Evolutionary conservation across 1,284 basidiomycete genomes (phyloP).

Genomic region (Pseudozyma thailandica): DNA sequence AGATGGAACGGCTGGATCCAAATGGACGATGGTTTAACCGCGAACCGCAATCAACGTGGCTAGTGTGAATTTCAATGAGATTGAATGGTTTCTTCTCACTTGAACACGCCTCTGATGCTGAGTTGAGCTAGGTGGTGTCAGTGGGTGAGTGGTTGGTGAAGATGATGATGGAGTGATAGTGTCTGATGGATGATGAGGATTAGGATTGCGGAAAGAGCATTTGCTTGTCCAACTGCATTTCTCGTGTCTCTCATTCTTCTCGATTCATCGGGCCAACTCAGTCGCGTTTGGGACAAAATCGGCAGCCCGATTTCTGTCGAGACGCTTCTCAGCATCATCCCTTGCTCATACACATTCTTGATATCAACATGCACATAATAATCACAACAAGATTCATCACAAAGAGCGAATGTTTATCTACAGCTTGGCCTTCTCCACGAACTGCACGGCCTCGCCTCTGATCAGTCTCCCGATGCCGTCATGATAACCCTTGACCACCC

Average conservation of each 20-base stretch:
- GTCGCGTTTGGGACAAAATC: neutral
- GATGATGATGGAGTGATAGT: too few species aligned
- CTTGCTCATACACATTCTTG: too few species aligned
- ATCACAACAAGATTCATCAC: too few species aligned
- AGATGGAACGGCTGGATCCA: neutral
- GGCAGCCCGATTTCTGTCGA: neutral
- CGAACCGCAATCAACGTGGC: neutral
- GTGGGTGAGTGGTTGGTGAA: too few species aligned
- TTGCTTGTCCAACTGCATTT: too few species aligned
- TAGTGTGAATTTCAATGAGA: too few species aligned
- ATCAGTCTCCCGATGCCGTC: slow-evolving; percentile 51
- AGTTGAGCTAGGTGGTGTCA: too few species aligned
- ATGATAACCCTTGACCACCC: slow-evolving; percentile 53
- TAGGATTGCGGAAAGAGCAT: too few species aligned
- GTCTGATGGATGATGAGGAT: too few species aligned
- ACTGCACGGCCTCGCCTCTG: slow-evolving; percentile 51
- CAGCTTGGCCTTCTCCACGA: slow-evolving; percentile 32
- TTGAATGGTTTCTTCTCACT: too few species aligned
- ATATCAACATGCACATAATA: too few species aligned
- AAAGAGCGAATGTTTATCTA: neutral
- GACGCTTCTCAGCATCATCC: neutral
- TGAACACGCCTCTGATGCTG: too few species aligned
- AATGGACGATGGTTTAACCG: slow-evolving; percentile 2
- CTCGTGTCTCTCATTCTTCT: slow-evolving; percentile 12
- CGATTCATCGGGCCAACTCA: slow-evolving; percentile 2